Percentiles rank a stretch among this genome's conserved stretches.
Evolutionary conservation across 257 asterid genomes (phyloP).

Genomic region (Avicennia marina): DNA sequence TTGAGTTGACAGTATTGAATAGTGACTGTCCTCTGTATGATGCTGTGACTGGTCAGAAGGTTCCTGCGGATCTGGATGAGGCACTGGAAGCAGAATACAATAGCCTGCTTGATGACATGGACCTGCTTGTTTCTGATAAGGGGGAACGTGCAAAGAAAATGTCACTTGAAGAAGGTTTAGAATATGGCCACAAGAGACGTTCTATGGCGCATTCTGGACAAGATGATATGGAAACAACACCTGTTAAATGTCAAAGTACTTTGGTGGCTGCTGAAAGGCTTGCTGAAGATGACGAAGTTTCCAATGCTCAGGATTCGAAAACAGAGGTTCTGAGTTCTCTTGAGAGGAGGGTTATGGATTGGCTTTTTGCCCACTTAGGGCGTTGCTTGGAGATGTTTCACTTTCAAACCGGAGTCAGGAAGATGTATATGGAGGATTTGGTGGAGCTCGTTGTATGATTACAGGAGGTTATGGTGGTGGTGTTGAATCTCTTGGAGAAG

Average conservation of each 20-base stretch:
- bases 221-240: slow-evolving; percentile 27
- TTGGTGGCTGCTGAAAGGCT: slow-evolving; percentile 26
- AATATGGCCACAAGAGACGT: slow-evolving; percentile 68
- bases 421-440: slow-evolving; percentile 95
- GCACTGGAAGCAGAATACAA: slow-evolving; percentile 89
- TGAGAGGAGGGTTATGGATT: slow-evolving; percentile 98
- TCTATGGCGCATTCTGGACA: slow-evolving; percentile 32
- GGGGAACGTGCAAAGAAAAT: slow-evolving; percentile 79
- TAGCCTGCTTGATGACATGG: slow-evolving; percentile 93
- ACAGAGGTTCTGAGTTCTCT: slow-evolving; percentile 64
- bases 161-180: slow-evolving; percentile 96
- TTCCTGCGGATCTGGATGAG: slow-evolving; percentile 82
- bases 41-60: slow-evolving; percentile 75
- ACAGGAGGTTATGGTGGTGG: slow-evolving; percentile 94
- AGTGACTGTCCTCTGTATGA: slow-evolving; percentile 98
- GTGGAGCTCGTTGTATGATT: slow-evolving; percentile 99
- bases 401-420: slow-evolving; percentile 98
- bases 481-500: slow-evolving; percentile 81
- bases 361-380: slow-evolving; percentile 99
- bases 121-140: slow-evolving; percentile 76
- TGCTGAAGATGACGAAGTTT: slow-evolving; percentile 26
- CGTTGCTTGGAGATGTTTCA: slow-evolving; percentile 87
- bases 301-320: slow-evolving; percentile 26
- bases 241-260: slow-evolving; percentile 28
- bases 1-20: slow-evolving; percentile 89